phyloP scores from a whole-genome alignment of 2,329 filamentous ascomycete genomes.

The Diaporthe citrichinensis region DNA sequence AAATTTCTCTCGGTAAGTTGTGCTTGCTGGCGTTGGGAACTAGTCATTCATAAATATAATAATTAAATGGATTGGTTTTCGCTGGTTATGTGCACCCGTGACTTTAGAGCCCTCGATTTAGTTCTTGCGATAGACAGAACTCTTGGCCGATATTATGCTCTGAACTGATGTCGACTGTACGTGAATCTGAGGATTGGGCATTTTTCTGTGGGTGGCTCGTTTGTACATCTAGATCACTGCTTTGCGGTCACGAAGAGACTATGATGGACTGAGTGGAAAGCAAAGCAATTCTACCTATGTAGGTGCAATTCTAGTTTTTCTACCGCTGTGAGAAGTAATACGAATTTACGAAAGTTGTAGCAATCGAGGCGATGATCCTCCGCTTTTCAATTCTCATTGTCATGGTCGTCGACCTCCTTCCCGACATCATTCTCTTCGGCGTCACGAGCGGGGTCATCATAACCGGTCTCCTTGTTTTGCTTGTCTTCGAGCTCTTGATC shows the following conservation, averaged over 20 bases:
- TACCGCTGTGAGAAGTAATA: neutral
- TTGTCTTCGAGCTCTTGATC: neutral
- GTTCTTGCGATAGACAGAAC: no score
- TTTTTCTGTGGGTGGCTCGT: neutral
- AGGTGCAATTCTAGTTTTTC: neutral
- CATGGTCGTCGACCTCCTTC: neutral
- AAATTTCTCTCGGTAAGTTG: neutral
- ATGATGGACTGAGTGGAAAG: no score
- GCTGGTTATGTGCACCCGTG: no score
- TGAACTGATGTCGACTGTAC: no score
- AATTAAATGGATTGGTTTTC: no score
- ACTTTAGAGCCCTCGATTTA: no score
- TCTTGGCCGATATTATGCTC: no score
- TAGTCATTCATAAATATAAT: no score
- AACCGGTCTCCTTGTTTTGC: constrained; percentile 6
- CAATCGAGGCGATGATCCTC: neutral
- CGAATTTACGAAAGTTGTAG: neutral
- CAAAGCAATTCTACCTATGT: no score
- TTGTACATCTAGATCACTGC: no score
- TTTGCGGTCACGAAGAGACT: no score
- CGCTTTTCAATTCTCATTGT: neutral
- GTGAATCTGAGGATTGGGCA: no score
- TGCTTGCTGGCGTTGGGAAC: neutral
- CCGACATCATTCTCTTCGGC: neutral
- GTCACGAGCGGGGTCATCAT: neutral